Evolutionary conservation across 768 basidiomycete species (phyloP).

Genomic region (Neoboletus subvelutipes): DNA sequence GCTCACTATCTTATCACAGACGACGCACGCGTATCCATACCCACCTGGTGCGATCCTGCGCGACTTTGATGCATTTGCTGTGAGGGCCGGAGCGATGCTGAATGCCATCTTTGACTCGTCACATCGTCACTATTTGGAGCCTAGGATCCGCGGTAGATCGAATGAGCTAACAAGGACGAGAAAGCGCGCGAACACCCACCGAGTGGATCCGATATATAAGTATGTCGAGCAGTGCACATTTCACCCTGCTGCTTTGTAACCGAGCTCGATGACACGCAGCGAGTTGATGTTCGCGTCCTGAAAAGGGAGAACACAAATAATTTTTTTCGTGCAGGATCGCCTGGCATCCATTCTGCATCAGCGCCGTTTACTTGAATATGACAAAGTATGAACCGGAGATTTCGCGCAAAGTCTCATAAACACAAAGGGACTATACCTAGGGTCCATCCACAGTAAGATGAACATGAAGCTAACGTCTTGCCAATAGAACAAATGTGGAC

Average conservation of each 20-base stretch:
- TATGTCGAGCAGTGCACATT: background rate
- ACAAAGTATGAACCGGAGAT: slow-evolving; percentile 20
- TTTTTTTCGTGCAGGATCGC: background rate
- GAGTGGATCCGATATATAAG: background rate
- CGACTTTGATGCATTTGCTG: background rate
- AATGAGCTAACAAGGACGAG: background rate
- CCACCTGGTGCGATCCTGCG: background rate
- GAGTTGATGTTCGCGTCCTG: background rate
- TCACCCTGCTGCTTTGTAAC: background rate
- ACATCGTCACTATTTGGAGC: slow-evolving; percentile 23
- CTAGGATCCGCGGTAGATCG: slow-evolving; percentile 28
- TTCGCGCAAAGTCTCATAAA: background rate
- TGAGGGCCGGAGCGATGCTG: slow-evolving; percentile 1
- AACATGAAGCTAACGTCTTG: slow-evolving; percentile 1
- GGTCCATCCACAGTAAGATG: background rate
- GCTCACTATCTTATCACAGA: slow-evolving; percentile 10
- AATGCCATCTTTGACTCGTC: slow-evolving; percentile 22
- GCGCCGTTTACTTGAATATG: slow-evolving; percentile 17
- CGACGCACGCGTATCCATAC: background rate
- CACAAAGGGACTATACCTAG: slow-evolving; percentile 4
- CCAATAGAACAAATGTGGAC: background rate
- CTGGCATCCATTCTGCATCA: slow-evolving; percentile 10
- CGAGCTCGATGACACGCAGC: background rate
- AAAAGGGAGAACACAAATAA: background rate
- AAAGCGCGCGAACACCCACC: background rate